Percentiles rank a stretch among this genome's conserved stretches.
phyloP scores from a whole-genome alignment of 2,329 filamentous ascomycete genomes.

The Aspergillus sp. region DNA sequence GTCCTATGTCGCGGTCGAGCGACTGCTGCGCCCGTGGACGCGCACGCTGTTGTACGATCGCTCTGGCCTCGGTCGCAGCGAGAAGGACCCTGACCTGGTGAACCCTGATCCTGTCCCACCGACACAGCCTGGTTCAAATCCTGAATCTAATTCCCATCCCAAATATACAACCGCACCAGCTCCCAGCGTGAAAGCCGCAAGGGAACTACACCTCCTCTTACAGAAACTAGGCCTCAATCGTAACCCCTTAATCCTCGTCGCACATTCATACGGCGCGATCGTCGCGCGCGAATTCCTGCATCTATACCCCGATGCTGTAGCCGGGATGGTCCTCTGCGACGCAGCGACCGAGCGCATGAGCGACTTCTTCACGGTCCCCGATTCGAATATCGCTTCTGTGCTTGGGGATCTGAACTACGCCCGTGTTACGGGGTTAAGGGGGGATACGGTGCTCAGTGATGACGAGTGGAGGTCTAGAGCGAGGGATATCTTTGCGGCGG shows the following conservation, averaged over 20 bases:
- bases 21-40: conserved; percentile 28
- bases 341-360: conserved; percentile 35
- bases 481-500: conserved; percentile 28
- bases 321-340: conserved; percentile 40
- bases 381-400: conserved; percentile 32
- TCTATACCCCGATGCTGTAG: conserved; percentile 27
- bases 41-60: conserved; percentile 39
- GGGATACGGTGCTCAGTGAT: conserved; percentile 27
- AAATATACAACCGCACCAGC: conserved; percentile 18
- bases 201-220: conserved; percentile 1
- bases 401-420: conserved; percentile 32
- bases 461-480: conserved; percentile 37
- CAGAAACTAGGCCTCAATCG: too few relatives aligned
- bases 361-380: conserved; percentile 32
- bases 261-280: conserved; percentile 43
- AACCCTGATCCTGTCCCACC: conserved; percentile 2
- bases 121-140: not conserved
- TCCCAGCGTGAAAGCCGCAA: conserved; percentile 23
- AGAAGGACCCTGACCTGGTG: not conserved
- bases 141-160: not conserved
- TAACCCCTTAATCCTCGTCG: conserved; percentile 30
- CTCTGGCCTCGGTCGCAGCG: conserved; percentile 38
- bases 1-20: conserved; percentile 34
- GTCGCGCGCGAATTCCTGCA: conserved; percentile 42
- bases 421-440: conserved; percentile 32